Conservation (phyloP, 1,284 basidiomycete species). For the Apiotrichum mycotoxinovorans region DNA sequence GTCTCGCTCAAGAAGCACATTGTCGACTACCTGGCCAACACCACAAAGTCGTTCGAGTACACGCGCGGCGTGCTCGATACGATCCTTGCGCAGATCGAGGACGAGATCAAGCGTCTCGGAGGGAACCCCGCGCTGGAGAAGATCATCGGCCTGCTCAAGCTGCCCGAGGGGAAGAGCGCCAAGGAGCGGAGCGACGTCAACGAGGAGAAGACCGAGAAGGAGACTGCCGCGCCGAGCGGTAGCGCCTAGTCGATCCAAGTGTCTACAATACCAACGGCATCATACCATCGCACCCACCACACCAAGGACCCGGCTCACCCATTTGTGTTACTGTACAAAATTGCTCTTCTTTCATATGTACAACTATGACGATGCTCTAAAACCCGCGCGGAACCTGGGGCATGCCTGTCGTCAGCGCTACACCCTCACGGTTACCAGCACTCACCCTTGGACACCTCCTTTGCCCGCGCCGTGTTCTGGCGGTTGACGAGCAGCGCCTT, state of each 20-base stretch:
- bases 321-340: slow-evolving; percentile 5
- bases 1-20: slow-evolving; percentile 73
- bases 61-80: slow-evolving; percentile 54
- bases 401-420: slow-evolving; percentile 13
- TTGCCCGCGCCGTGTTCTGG: slow-evolving; percentile 43
- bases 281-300: background rate
- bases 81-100: slow-evolving; percentile 48
- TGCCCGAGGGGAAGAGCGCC: slow-evolving; percentile 10
- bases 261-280: background rate
- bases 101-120: slow-evolving; percentile 44
- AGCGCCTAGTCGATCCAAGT: background rate
- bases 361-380: slow-evolving; percentile 3
- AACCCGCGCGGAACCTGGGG: slow-evolving; percentile 30
- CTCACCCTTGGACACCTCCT: slow-evolving; percentile 45
- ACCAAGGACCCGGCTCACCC: background rate
- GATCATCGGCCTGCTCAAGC: slow-evolving; percentile 34
- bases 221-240: background rate
- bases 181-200: background rate
- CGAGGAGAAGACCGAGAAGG: background rate
- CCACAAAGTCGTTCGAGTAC: slow-evolving; percentile 72
- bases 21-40: slow-evolving; percentile 68
- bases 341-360: background rate
- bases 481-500: slow-evolving; percentile 33
- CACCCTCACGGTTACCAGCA: too few relatives aligned
- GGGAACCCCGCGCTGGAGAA: slow-evolving; percentile 43